Conservation (phyloP, 2,329 filamentous ascomycete genomes). For the Monosporascus sp. region DNA sequence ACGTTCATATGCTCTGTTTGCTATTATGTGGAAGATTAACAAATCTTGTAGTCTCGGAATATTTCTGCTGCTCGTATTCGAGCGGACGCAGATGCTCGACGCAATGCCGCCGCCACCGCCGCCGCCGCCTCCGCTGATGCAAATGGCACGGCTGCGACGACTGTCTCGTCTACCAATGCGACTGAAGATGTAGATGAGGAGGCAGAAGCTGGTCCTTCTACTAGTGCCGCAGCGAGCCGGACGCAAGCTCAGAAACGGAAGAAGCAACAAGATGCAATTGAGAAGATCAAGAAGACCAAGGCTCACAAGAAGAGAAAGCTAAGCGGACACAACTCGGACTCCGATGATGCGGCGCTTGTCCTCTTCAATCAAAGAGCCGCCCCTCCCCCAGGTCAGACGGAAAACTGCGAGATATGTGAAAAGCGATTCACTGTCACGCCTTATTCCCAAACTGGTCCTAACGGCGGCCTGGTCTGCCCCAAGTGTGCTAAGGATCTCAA, state of each 20-base stretch:
- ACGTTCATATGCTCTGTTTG: not conserved
- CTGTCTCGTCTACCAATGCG: constrained; percentile 2
- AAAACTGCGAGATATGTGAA: constrained; percentile 77
- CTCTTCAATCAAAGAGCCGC: constrained; percentile 41
- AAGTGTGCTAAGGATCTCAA: constrained; percentile 72
- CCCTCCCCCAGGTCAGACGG: constrained; percentile 76
- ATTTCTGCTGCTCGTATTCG: constrained; percentile 22
- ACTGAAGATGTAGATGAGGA: constrained; percentile 8
- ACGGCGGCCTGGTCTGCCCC: constrained; percentile 80
- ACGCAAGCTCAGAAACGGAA: constrained; percentile 38
- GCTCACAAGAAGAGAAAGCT: constrained; percentile 49
- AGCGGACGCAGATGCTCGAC: constrained; percentile 14
- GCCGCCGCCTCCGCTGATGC: constrained; percentile 3
- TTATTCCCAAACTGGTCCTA: constrained; percentile 75
- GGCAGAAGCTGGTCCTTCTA: constrained; percentile 4
- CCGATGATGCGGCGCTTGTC: constrained; percentile 43
- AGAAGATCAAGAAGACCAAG: constrained; percentile 59
- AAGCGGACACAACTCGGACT: constrained; percentile 27
- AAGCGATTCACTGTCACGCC: constrained; percentile 91
- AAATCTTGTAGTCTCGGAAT: constrained; percentile 16
- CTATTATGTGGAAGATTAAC: not conserved
- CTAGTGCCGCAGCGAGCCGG: constrained; percentile 6
- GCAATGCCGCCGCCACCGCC: constrained; percentile 5
- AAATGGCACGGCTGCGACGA: not conserved
- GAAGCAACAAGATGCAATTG: constrained; percentile 48